These are phyloP conservation scores for Hypoxylon sp. DNA, from an alignment of 2,329 filamentous ascomycete species.

Conservation along the genomic window DNA sequence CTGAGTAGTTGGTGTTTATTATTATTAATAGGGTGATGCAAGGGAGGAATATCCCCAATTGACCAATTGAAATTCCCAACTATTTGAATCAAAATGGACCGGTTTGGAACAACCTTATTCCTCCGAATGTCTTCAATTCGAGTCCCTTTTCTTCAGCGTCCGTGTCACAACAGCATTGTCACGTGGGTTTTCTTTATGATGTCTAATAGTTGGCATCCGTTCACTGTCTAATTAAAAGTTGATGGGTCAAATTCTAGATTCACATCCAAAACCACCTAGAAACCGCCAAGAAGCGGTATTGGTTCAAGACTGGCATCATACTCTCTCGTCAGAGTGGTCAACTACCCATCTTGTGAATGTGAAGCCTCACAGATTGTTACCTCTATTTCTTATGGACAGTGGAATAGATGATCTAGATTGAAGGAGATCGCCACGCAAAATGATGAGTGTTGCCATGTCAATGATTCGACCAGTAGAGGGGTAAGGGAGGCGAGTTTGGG, in stretches of 20 bases:
- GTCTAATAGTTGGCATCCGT: neutral
- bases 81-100: slow-evolving; percentile 16
- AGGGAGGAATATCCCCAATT: slow-evolving; percentile 20
- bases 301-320: neutral
- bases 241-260: neutral
- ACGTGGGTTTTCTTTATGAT: neutral
- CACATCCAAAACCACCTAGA: neutral
- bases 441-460: neutral
- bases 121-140: slow-evolving; percentile 17
- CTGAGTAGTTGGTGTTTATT: neutral
- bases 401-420: neutral
- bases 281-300: neutral
- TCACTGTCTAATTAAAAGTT: neutral
- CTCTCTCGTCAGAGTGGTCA: neutral
- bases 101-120: slow-evolving; percentile 47
- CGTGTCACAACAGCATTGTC: slow-evolving; percentile 2
- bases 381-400: neutral
- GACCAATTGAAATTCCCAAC: slow-evolving; percentile 21
- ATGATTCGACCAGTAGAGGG: neutral
- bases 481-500: neutral
- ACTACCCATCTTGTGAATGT: neutral
- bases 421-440: neutral
- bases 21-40: neutral
- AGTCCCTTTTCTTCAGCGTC: neutral
- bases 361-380: neutral